Conservation (phyloP, 306 rosid genomes). For the Morella rubra region DNA sequence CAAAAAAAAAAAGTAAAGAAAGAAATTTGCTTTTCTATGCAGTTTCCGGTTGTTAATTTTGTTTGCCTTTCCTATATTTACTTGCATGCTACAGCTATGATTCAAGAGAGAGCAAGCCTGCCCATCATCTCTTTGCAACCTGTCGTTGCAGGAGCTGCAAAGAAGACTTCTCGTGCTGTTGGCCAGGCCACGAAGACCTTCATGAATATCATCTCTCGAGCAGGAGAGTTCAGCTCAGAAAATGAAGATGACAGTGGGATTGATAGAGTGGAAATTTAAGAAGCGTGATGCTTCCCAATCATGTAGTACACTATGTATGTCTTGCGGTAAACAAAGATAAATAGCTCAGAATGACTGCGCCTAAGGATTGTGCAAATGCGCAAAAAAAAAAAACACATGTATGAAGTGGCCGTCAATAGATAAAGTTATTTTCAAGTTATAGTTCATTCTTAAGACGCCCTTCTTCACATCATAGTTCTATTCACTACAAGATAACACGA, state of each 20-base stretch:
- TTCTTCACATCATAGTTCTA: no score
- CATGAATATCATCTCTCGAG: constrained; percentile 60
- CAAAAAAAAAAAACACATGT: neutral
- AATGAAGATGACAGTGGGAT: constrained; percentile 45
- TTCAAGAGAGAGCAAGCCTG: constrained; percentile 85
- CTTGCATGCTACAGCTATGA: constrained; percentile 65
- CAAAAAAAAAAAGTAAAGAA: neutral
- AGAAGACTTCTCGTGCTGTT: constrained; percentile 82
- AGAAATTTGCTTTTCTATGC: neutral
- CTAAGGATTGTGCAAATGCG: neutral
- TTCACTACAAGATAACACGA: no score
- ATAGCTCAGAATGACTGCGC: neutral
- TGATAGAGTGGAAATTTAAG: constrained; percentile 51
- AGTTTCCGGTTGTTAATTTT: neutral
- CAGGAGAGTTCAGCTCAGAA: constrained; percentile 36
- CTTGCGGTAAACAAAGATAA: neutral
- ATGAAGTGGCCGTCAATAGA: no score
- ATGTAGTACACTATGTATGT: neutral
- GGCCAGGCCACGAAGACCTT: constrained; percentile 75
- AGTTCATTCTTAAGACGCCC: no score
- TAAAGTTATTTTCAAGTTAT: no score
- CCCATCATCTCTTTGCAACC: constrained; percentile 82
- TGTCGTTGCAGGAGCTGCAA: constrained; percentile 86
- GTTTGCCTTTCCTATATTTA: neutral
- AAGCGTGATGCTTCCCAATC: neutral